A percentile compares a stretch with the other conserved stretches of the same genome.
phyloP scores from a whole-genome alignment of 169 alveolate genomes.

The Babesia microti region DNA sequence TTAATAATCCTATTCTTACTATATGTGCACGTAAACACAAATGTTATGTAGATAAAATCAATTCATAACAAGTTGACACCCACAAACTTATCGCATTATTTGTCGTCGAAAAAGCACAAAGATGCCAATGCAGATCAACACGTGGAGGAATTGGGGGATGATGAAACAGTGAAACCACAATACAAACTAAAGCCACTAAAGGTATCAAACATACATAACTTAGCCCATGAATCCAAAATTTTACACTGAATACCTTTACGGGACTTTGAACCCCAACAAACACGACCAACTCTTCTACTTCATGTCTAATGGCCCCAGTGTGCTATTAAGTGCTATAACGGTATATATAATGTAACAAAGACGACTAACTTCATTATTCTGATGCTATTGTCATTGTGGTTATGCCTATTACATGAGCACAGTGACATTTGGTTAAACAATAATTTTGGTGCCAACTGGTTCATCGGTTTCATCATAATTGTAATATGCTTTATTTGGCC shows the following conservation, averaged over 20 bases:
- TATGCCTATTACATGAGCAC: constrained; percentile 6
- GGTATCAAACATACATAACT: neutral
- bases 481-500: constrained; percentile 12
- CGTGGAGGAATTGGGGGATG: too few species aligned
- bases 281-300: constrained; percentile 66
- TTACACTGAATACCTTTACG: constrained; percentile 33
- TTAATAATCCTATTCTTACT: constrained; percentile 10
- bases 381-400: constrained; percentile 31
- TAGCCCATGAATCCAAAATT: neutral
- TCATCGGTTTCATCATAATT: constrained; percentile 1
- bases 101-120: constrained; percentile 19
- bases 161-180: constrained; percentile 12
- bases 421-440: constrained; percentile 1
- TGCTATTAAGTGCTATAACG: constrained; percentile 13
- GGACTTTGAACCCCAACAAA: constrained; percentile 57
- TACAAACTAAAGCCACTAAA: constrained; percentile 11
- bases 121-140: constrained; percentile 18
- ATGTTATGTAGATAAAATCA: constrained; percentile 1
- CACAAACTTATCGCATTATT: constrained; percentile 20
- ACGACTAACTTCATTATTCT: constrained; percentile 3
- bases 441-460: neutral
- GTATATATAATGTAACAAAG: constrained; percentile 1
- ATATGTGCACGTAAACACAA: neutral
- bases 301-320: constrained; percentile 67
- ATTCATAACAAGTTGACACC: constrained; percentile 32